Conservation (phyloP, 2,329 filamentous ascomycete species). For the Aspergillus thermomutatus region DNA sequence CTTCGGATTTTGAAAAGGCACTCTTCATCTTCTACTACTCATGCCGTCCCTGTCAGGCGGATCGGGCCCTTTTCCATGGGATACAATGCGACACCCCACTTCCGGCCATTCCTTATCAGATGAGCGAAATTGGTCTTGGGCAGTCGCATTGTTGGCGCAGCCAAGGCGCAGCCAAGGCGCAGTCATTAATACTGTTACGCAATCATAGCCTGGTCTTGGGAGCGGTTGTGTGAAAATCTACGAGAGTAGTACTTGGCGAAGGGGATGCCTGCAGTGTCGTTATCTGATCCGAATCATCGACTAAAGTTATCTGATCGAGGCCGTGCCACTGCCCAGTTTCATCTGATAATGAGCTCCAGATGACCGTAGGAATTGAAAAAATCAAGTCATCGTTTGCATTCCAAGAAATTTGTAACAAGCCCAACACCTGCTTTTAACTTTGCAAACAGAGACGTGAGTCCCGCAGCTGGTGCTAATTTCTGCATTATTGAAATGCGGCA, state of each 20-base stretch:
- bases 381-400: no score
- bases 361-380: no score
- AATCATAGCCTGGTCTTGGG: not conserved
- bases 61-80: not conserved
- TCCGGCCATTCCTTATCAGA: not conserved
- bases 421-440: not conserved
- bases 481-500: not conserved
- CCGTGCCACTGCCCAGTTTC: not conserved
- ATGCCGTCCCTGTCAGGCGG: no score
- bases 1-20: no score
- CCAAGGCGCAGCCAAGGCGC: no score
- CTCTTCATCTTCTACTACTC: not conserved
- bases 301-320: constrained; percentile 7
- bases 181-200: not conserved
- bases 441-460: not conserved
- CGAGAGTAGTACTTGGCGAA: not conserved
- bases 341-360: not conserved
- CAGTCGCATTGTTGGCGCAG: not conserved
- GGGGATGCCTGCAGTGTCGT: not conserved
- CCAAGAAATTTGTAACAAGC: no score
- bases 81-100: not conserved
- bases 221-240: not conserved
- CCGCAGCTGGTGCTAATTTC: no score
- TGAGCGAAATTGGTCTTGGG: not conserved
- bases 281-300: constrained; percentile 9